Conservation (phyloP, 2,329 filamentous ascomycete species). For the Diaporthe velutina region DNA sequence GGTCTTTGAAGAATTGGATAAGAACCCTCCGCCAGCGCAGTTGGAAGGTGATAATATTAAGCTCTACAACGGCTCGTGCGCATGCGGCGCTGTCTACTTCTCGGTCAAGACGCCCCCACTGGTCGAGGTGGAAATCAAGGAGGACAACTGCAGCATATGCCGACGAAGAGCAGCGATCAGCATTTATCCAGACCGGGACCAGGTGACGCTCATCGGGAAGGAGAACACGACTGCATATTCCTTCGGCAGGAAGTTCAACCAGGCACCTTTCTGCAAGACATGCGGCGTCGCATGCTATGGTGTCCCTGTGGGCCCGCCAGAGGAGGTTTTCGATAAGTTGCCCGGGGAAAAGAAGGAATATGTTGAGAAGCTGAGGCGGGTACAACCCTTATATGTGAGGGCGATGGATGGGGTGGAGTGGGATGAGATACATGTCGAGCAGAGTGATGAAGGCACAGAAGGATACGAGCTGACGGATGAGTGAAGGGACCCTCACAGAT, state of each 20-base stretch:
- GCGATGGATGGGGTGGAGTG: slow-evolving; percentile 37
- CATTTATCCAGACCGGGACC: slow-evolving; percentile 46
- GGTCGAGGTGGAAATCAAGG: slow-evolving; percentile 56
- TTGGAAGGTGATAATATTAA: slow-evolving; percentile 7
- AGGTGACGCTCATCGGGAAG: slow-evolving; percentile 45
- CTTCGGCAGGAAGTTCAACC: slow-evolving; percentile 43
- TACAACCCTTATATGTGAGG: slow-evolving; percentile 36
- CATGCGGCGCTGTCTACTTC: slow-evolving; percentile 45
- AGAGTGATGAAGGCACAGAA: slow-evolving; percentile 46
- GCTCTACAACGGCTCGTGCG: slow-evolving; percentile 45
- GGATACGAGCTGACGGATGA: slow-evolving; percentile 42
- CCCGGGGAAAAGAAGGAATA: slow-evolving; percentile 44
- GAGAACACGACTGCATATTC: slow-evolving; percentile 47
- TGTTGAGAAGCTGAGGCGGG: slow-evolving; percentile 38
- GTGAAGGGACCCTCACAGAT: background rate
- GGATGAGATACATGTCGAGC: slow-evolving; percentile 40
- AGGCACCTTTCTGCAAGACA: slow-evolving; percentile 44
- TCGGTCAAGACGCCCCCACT: slow-evolving; percentile 39
- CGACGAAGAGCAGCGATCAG: slow-evolving; percentile 48
- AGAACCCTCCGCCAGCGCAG: background rate
- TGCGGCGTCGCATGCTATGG: slow-evolving; percentile 48
- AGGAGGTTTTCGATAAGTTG: slow-evolving; percentile 46
- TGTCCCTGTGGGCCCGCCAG: slow-evolving; percentile 48
- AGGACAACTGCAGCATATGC: slow-evolving; percentile 54
- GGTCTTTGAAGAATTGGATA: background rate